Base-by-base conservation (phyloP, 768 basidiomycete species). In the Xerocomellus intermedius region DNA sequence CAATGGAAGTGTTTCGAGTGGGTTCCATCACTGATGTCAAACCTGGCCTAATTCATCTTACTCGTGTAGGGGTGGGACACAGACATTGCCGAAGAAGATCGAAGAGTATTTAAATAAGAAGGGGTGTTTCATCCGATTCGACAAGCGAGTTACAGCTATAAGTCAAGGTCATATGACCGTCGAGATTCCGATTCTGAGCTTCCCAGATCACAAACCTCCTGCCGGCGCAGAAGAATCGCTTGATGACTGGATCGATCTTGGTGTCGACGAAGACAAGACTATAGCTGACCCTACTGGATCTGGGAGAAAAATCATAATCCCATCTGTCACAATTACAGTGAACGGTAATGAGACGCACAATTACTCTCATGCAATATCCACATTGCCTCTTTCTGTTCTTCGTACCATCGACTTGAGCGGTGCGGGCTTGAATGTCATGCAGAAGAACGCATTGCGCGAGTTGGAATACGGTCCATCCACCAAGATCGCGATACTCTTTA, bases 1-100 rank as follows among this genome's bases (percentile, higher is more conserved):
- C 22, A 52, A 44, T 59, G 58, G 58, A 59, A 39, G 12, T 53
- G 50, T 35, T 53, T 58, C 32, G 30, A 59, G 57, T 59, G 52
- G 2, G 57, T 48, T 22, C 30, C 17, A 13, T 35, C 22, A 3
- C 5, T 7, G 0, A 1, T 39, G 6, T 24, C 22, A 32, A 19
- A 32, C 16, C 32, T 24, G 10, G 2, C 19, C 10, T 28, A 2
- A 24, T 10, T 37, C 3, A 32, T 44, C 13, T 21, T 33, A 7
- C 16, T 39, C 13, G 0, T 8, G 21, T 24, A 59, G 50, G 16
- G 49, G 32, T 38, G 56, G 56, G 3, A 37, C 57, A 28, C 48
- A 59, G 41, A 48, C 38, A 0, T 19, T 58, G 35, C 8, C 45
- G 30, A 58, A 38, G 36, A 52, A 36, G 45, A 52, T 58, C 2